These are phyloP conservation scores for Acorus gramineus DNA, from an alignment of 106 monocot species.

Conservation along the genomic window DNA sequence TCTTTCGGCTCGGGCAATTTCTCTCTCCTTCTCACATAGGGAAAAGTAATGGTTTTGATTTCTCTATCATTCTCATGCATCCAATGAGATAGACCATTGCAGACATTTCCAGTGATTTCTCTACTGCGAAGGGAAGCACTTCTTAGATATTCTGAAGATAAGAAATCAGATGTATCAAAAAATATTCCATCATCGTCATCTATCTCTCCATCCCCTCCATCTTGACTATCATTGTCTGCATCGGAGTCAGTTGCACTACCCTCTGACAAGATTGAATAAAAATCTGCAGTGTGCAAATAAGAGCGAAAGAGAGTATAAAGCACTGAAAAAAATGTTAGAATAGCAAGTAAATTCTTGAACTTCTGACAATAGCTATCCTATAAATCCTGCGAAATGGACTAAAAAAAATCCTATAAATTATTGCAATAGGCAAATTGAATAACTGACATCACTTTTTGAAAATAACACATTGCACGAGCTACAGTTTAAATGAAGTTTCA, in stretches of 20 bases:
- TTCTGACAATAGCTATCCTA: no score
- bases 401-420: no score
- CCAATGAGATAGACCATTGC: conserved; percentile 12
- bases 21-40: conserved; percentile 64
- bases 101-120: conserved; percentile 36
- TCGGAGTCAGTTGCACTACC: conserved; percentile 85
- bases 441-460: no score
- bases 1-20: conserved; percentile 90
- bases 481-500: no score
- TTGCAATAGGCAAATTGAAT: no score
- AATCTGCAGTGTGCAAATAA: conserved; percentile 47
- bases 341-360: no score
- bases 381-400: no score
- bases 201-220: conserved; percentile 58
- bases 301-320: background rate
- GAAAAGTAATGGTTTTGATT: conserved; percentile 41
- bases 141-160: conserved; percentile 76
- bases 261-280: conserved; percentile 86
- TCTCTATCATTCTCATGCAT: conserved; percentile 11
- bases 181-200: conserved; percentile 78
- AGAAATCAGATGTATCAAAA: conserved; percentile 79
- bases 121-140: conserved; percentile 79
- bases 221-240: conserved; percentile 88
- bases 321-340: no score
- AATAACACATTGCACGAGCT: no score